Base-by-base conservation (phyloP, 169 alveolate species). In the Eimeria falciformis region DNA sequence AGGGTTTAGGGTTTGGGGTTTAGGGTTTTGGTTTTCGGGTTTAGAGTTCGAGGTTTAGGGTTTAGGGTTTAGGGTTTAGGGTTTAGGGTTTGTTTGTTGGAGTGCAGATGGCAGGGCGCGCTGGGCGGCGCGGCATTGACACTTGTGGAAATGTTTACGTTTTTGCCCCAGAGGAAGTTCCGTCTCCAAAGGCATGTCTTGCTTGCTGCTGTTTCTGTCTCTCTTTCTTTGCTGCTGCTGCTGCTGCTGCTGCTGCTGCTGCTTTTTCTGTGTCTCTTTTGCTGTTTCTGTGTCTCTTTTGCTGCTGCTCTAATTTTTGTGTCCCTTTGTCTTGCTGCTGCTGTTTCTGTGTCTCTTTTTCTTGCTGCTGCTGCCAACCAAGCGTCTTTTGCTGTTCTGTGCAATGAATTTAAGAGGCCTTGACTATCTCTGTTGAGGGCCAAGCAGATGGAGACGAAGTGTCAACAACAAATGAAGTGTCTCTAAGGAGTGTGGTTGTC, bases 111-210 rank as follows among this genome's bases (percentile, higher is more conserved):
- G 97, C 99, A 3, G 99, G 99, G 21, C 96, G 99, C 91, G 99
- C 99, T 3, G 99, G 99, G 23, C 97, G 99, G 93, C 95, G 99
- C 94, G 99, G 99, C 18, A 96, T 98, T 50, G 99, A 99, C 94
- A 93, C 93, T 5, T 96, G 96, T 73, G 99, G 99, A 17, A 96
- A 97, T 92, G 99, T 98, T 5, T 98, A 97, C 90, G 93, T 99
- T 23, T 97, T 97, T 71, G 65, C 95, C 1, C 97, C 99, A 66
- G 94, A 96, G 1, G 97, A 96, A 58, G 93, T 98, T 23, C 99
- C 99, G 7, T 98, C 96, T 53, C 96, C 95, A 50, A 96, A 86
- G 43, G 98, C 97, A 75, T 90, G 98, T 25, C 33, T 79, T 53
- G 97, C n/a, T 3, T 53, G 65, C 65, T 53, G 65, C 65, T 53